These are phyloP conservation scores for Drechslera avenae DNA, from an alignment of 2,329 filamentous ascomycete species.

Conservation along the genomic window DNA sequence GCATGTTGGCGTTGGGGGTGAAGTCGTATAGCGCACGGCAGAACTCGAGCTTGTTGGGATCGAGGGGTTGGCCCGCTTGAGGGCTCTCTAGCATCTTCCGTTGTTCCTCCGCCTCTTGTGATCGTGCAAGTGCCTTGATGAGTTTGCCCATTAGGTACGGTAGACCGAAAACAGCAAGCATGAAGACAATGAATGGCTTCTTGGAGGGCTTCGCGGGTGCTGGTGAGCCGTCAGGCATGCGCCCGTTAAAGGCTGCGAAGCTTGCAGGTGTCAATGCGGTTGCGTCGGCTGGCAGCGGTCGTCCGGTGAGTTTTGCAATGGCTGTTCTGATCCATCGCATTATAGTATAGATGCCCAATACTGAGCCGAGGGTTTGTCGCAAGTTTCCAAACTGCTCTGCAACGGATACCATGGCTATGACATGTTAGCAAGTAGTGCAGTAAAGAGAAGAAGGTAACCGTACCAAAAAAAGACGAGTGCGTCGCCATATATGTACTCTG, in stretches of 20 bases:
- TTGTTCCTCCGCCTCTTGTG: conserved; percentile 81
- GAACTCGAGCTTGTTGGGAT: conserved; percentile 92
- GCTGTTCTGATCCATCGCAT: conserved; percentile 93
- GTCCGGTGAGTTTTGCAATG: conserved; percentile 89
- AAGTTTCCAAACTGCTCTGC: conserved; percentile 96
- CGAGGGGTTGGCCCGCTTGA: conserved; percentile 62
- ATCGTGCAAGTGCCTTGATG: conserved; percentile 81
- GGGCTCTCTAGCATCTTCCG: conserved; percentile 59
- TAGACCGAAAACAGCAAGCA: conserved; percentile 90
- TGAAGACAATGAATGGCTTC: conserved; percentile 95
- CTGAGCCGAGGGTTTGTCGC: conserved; percentile 88
- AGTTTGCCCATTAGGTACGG: conserved; percentile 98
- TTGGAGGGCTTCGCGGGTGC: conserved; percentile 75
- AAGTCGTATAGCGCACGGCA: conserved; percentile 96
- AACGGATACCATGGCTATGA: conserved; percentile 87
- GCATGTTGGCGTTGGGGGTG: conserved; percentile 71
- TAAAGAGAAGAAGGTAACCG: conserved; percentile 38
- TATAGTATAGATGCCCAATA: conserved; percentile 92
- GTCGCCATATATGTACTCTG: conserved; percentile 99
- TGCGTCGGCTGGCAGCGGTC: conserved; percentile 85
- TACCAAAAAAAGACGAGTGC: conserved; percentile 97
- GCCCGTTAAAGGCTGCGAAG: conserved; percentile 87
- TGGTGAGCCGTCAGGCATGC: conserved; percentile 68
- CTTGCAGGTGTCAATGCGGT: conserved; percentile 85
- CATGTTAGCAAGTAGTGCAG: conserved; percentile 17